These are phyloP conservation scores for Linnemannia schmuckeri DNA, from an alignment of 192 early-diverging fungal species.

Conservation along the genomic window DNA sequence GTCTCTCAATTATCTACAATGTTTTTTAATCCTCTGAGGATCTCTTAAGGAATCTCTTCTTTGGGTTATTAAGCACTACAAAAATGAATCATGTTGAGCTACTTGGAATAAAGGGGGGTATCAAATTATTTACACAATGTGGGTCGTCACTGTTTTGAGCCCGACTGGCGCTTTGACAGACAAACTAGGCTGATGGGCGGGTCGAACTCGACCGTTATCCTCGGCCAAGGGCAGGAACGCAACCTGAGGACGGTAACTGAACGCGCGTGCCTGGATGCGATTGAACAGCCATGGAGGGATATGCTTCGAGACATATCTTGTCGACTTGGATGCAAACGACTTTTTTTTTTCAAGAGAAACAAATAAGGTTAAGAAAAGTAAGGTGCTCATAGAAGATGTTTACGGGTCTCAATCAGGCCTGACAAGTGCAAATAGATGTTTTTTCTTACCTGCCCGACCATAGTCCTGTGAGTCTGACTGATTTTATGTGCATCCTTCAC, in stretches of 20 bases:
- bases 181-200: conserved; percentile 15
- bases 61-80: too few species aligned
- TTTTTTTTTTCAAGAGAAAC: not conserved
- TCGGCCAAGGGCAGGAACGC: conserved; percentile 7
- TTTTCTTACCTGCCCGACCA: conserved; percentile 11
- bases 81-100: too few species aligned
- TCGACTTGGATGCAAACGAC: not conserved
- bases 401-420: not conserved
- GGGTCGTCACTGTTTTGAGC: too few species aligned
- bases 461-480: not conserved
- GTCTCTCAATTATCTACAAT: too few species aligned
- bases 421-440: not conserved
- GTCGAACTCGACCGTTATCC: conserved; percentile 4
- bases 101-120: too few species aligned
- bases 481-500: conserved; percentile 8
- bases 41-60: too few species aligned
- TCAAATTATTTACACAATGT: too few species aligned
- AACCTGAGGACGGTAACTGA: conserved; percentile 8
- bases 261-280: not conserved
- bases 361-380: not conserved
- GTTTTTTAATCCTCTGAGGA: too few species aligned
- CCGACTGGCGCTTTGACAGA: not conserved
- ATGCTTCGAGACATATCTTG: not conserved
- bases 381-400: not conserved
- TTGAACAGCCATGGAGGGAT: conserved; percentile 9